Percentiles rank a stretch among this genome's conserved stretches.
Evolutionary conservation across 2,329 filamentous ascomycete genomes (phyloP).

Genomic region (Aureobasidium melanogenum): DNA sequence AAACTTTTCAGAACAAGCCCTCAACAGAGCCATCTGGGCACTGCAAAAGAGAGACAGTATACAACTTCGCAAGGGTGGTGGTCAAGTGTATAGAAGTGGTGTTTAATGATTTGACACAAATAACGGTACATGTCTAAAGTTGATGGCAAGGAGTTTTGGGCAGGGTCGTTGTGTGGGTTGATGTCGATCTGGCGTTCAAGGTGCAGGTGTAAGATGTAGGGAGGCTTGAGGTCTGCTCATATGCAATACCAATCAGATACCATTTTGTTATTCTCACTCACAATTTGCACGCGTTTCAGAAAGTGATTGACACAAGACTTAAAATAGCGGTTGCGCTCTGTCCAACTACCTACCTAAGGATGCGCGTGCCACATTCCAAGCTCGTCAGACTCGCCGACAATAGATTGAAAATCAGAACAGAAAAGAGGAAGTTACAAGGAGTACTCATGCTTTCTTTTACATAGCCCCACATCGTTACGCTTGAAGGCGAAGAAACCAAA

Average conservation of each 20-base stretch:
- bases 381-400: not conserved
- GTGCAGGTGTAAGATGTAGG: not conserved
- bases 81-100: conserved; percentile 55
- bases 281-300: not conserved
- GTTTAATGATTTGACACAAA: not conserved
- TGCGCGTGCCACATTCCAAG: not conserved
- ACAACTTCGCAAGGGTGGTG: conserved; percentile 67
- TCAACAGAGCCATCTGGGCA: conserved; percentile 77
- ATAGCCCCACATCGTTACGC: not conserved
- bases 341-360: not conserved
- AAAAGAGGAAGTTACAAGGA: not conserved
- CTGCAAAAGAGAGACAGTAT: conserved; percentile 82
- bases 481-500: not conserved
- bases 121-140: not conserved
- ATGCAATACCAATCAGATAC: not conserved
- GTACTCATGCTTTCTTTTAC: not conserved
- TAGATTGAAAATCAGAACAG: no score
- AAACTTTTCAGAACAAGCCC: conserved; percentile 76
- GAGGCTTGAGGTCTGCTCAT: not conserved
- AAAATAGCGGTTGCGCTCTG: not conserved
- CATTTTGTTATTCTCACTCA: not conserved
- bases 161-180: not conserved
- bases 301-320: not conserved
- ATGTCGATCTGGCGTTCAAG: not conserved
- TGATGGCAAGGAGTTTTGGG: not conserved